Percentiles rank a stretch among this genome's conserved stretches.
These are phyloP conservation scores for Ceratocystiopsis minuta DNA, from an alignment of 2,329 filamentous ascomycete genomes.

Conservation along the genomic window DNA sequence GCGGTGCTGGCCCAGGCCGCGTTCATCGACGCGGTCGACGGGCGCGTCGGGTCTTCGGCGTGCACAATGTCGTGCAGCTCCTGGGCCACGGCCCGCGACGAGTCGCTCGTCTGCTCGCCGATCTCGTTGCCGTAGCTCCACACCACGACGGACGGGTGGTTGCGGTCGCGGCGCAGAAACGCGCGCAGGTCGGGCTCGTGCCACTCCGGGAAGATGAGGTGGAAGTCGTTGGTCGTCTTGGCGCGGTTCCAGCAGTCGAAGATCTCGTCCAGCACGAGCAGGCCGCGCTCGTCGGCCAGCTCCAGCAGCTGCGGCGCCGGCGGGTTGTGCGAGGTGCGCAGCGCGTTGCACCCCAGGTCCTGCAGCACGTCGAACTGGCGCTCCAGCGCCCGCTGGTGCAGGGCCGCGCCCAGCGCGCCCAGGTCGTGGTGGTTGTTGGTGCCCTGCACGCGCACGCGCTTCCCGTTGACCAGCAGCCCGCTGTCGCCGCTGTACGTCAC, in stretches of 20 bases:
- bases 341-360: slow-evolving; percentile 30
- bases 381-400: slow-evolving; percentile 28
- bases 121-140: slow-evolving; percentile 40
- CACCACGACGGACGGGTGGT: slow-evolving; percentile 32
- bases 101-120: slow-evolving; percentile 23
- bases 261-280: slow-evolving; percentile 34
- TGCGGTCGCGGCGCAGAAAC: slow-evolving; percentile 34
- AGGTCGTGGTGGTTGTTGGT: slow-evolving; percentile 33
- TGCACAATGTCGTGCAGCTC: slow-evolving; percentile 23
- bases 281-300: slow-evolving; percentile 28
- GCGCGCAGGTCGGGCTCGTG: slow-evolving; percentile 31
- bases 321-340: slow-evolving; percentile 35
- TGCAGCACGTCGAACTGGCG: slow-evolving; percentile 30
- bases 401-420: slow-evolving; percentile 30
- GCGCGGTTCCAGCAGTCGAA: slow-evolving; percentile 32
- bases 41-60: slow-evolving; percentile 29
- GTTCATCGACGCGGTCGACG: slow-evolving; percentile 28
- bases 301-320: slow-evolving; percentile 31
- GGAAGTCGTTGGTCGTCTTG: slow-evolving; percentile 31
- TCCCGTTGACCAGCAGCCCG: slow-evolving; percentile 28
- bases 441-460: slow-evolving; percentile 25
- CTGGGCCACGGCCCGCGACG: slow-evolving; percentile 16
- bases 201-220: slow-evolving; percentile 34
- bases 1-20: slow-evolving; percentile 20
- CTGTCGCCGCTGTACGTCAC: slow-evolving; percentile 21